Percentiles rank a stretch among this genome's conserved stretches.
These are phyloP conservation scores for Fraxinus platypoda DNA, from an alignment of 305 asterid genomes.

Conservation along the genomic window DNA sequence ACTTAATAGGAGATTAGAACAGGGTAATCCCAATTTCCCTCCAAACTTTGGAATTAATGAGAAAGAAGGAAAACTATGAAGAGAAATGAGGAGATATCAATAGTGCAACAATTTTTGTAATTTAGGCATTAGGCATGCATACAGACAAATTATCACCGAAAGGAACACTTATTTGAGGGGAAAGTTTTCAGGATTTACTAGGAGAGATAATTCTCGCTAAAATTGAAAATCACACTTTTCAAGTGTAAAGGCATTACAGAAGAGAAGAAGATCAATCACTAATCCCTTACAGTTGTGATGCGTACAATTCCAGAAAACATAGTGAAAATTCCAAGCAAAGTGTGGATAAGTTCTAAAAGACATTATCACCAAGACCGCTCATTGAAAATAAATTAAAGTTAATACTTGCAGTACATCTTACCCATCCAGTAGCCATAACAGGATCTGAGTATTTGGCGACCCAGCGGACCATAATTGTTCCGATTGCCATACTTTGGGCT, in stretches of 20 bases:
- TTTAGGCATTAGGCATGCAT: not conserved
- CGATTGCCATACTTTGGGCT: conserved; percentile 96
- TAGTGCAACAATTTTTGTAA: not conserved
- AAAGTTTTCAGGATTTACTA: not conserved
- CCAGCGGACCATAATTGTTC: conserved; percentile 95
- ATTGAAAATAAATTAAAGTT: conserved; percentile 3
- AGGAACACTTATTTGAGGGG: not conserved
- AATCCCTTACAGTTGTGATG: not conserved
- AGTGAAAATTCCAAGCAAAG: not conserved
- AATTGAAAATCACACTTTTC: not conserved
- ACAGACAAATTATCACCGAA: not conserved
- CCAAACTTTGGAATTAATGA: not conserved
- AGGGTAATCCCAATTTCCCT: not conserved
- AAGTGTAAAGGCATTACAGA: not conserved
- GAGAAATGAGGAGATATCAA: not conserved
- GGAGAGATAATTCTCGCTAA: not conserved
- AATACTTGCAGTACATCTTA: conserved; percentile 32
- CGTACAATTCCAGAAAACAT: not conserved
- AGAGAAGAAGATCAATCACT: not conserved
- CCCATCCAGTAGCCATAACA: conserved; percentile 98
- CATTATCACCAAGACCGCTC: conserved; percentile 3
- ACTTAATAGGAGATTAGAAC: not conserved
- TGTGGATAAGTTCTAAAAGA: conserved; percentile 4
- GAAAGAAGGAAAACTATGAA: not conserved
- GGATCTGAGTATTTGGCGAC: conserved; percentile 92